Conservation (phyloP, 768 basidiomycete genomes). For the Galerina marginata region DNA sequence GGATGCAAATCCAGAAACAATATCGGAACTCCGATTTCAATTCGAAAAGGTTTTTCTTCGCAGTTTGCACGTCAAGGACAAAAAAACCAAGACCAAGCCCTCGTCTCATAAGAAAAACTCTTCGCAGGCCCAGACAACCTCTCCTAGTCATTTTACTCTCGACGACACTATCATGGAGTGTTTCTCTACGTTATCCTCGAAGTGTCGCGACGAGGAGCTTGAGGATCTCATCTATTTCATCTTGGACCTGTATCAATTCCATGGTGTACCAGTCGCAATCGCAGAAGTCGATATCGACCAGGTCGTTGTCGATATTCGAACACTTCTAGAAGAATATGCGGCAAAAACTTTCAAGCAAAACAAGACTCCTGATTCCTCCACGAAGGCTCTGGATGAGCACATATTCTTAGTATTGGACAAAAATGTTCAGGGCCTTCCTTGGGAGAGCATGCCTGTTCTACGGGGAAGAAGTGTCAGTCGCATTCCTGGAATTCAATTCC, state of each 20-base stretch:
- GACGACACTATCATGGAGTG: slow-evolving; percentile 83
- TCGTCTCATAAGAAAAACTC: slow-evolving; percentile 39
- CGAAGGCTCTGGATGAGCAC: slow-evolving; percentile 60
- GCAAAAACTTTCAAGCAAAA: slow-evolving; percentile 36
- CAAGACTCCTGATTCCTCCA: slow-evolving; percentile 12
- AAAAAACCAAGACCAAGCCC: slow-evolving; percentile 52
- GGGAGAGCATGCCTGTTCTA: slow-evolving; percentile 92
- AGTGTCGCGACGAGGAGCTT: slow-evolving; percentile 89
- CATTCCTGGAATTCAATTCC: slow-evolving; percentile 89
- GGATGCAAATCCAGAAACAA: slow-evolving; percentile 45
- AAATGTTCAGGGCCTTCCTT: slow-evolving; percentile 86
- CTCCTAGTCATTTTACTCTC: slow-evolving; percentile 55
- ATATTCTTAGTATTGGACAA: slow-evolving; percentile 90
- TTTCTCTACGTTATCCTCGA: slow-evolving; percentile 82
- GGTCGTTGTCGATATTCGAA: slow-evolving; percentile 84
- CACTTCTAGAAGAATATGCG: slow-evolving; percentile 74
- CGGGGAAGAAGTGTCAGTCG: slow-evolving; percentile 88
- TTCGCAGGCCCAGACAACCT: slow-evolving; percentile 36
- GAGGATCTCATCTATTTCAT: slow-evolving; percentile 96
- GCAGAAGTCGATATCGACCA: slow-evolving; percentile 93
- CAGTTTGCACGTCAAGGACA: slow-evolving; percentile 63
- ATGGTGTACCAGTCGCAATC: slow-evolving; percentile 85
- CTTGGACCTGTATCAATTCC: slow-evolving; percentile 92
- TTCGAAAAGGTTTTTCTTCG: slow-evolving; percentile 81
- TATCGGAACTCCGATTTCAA: slow-evolving; percentile 64